Evolutionary conservation across 805 yeast genomes (phyloP), one percentile per base, ranked within the genome.

Genomic region (Saccharomycopsis capsularis): DNA sequence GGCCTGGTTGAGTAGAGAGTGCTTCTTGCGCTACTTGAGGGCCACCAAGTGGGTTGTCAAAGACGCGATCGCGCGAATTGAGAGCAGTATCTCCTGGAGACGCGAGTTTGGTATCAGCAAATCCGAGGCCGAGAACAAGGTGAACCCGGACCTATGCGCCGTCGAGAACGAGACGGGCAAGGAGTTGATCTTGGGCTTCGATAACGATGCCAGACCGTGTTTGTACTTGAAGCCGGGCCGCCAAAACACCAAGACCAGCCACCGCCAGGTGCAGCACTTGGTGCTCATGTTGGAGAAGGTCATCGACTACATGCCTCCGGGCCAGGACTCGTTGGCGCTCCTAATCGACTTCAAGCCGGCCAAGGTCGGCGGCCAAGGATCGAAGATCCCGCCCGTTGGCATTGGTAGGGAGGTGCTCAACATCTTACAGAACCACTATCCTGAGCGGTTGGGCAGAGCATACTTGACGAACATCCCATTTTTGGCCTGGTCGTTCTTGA

Each of bases 391-490:
- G n/a, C 88, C 96, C 1, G 71, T 91, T 39, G 75, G 84, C 45
- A 85, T 81, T 16, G 97, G 96, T 32, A 82, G 90, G 62, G 95
- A 89, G 67, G 98, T 91, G 29, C 73, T 93, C 56, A 87, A 85
- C 64, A 93, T 93, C 63, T 71, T 93, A 58, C 99, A 93, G 68
- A 89, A 95, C 11, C 99, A 93, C 66, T 93, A 93, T 64, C 99
- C 99, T 3, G 99, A 93, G 64, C 78, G 99, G 59, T 73, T 93
- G 52, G 99, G 99, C 36, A 84, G 82, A 62, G 97, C 97, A 0
- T 72, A 90, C 42, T 72, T 93, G 47, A 86, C 95, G 43, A 91
- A 93, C 65, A 89, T 93, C 56, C 98, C 98, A 13, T 85, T 93
- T 78, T 67, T 90, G 48, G 98, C 90, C 4, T 85, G 95, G 86